phyloP scores from a whole-genome alignment of 2,329 filamentous ascomycete genomes.

The Celoporthe dispersa region DNA sequence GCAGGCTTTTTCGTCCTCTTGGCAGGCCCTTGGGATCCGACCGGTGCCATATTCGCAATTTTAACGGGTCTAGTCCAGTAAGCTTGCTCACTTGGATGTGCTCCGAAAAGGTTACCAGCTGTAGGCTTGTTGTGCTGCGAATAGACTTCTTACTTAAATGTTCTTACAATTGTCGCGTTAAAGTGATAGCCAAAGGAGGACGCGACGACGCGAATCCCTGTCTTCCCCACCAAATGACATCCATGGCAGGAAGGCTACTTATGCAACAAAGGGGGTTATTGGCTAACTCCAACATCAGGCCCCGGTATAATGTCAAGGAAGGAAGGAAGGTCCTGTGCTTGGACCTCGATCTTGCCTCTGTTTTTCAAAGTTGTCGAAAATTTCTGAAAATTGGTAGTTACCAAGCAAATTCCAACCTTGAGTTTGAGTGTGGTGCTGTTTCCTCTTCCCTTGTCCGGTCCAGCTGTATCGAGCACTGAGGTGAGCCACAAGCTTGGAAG shows the following conservation, averaged over 20 bases:
- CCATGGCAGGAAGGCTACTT: neutral
- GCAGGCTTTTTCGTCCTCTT: slow-evolving; percentile 29
- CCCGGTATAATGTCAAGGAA: neutral
- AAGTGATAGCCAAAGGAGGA: slow-evolving; percentile 21
- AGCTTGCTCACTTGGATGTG: too few relatives aligned
- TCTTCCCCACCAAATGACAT: neutral
- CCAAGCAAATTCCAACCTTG: neutral
- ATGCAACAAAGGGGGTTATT: slow-evolving; percentile 26
- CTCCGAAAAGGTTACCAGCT: neutral
- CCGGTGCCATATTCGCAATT: slow-evolving; percentile 16
- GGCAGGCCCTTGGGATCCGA: slow-evolving; percentile 12
- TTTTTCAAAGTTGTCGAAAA: neutral
- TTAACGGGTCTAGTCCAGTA: neutral
- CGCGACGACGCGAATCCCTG: slow-evolving; percentile 25
- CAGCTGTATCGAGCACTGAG: neutral
- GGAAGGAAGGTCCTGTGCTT: neutral
- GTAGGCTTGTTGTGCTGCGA: neutral
- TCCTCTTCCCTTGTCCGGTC: neutral
- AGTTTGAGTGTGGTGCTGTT: neutral
- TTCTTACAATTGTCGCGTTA: slow-evolving; percentile 11
- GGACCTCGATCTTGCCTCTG: neutral
- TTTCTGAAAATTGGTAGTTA: neutral
- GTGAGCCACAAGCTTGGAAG: neutral
- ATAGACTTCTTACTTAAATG: neutral
- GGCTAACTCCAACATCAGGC: slow-evolving; percentile 13